Conservation (phyloP, 345 rosid genomes). For the Capsella bursapastoris region DNA sequence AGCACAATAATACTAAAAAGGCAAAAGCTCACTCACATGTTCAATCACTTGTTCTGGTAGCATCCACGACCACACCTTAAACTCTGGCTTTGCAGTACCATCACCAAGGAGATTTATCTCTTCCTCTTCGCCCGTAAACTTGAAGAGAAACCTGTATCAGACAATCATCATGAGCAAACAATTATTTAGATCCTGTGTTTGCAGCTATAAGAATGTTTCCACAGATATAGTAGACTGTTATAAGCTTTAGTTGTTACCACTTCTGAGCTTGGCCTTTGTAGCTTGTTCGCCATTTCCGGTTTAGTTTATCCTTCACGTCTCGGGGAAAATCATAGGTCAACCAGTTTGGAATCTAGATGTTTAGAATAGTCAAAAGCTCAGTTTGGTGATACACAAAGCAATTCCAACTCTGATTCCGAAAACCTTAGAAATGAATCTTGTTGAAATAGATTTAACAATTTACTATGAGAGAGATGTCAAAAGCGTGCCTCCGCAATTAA, state of each 20-base stretch:
- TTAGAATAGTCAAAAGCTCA: conserved; percentile 1
- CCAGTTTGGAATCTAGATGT: conserved; percentile 74
- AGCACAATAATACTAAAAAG: background rate
- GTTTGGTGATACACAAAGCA: conserved; percentile 25
- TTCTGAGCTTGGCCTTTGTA: conserved; percentile 89
- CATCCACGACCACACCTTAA: conserved; percentile 77
- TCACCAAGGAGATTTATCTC: conserved; percentile 80
- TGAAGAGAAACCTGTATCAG: conserved; percentile 68
- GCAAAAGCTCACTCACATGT: conserved; percentile 47
- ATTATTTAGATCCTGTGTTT: background rate
- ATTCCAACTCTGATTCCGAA: background rate
- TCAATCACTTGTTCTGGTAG: conserved; percentile 63
- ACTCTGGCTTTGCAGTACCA: conserved; percentile 74
- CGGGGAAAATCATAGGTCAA: conserved; percentile 72
- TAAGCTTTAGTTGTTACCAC: conserved; percentile 53
- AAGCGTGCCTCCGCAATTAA: conserved; percentile 71
- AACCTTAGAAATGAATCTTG: background rate
- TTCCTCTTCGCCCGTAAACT: conserved; percentile 73
- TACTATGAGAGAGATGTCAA: conserved; percentile 38
- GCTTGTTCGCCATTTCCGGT: conserved; percentile 63
- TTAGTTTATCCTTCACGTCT: conserved; percentile 53
- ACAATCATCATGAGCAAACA: conserved; percentile 11
- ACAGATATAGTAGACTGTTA: background rate
- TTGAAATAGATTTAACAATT: conserved; percentile 25
- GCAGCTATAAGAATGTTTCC: background rate